Base-by-base conservation (phyloP, 2,329 filamentous ascomycete species). In the Aplosporella prunicola region DNA sequence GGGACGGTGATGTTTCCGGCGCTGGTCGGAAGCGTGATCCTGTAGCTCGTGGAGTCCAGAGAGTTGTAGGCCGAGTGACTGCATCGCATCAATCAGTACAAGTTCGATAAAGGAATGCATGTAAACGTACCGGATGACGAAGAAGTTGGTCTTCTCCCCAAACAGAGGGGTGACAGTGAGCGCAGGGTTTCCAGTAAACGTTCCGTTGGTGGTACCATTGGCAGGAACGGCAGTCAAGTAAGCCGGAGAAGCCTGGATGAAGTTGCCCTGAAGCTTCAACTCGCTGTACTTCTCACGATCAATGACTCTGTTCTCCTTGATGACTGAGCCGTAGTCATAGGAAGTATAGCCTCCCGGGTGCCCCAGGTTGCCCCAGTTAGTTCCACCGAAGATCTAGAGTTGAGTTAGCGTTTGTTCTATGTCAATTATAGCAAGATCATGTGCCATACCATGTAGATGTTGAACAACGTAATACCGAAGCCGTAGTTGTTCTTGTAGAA, bases 361-460 rank as follows among this genome's bases (percentile, higher is more conserved):
- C 0, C 82, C 80, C 4, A 85, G 57, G 44, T 58, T 88, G 0
- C 83, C 83, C 84, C 83, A 89, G 52, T 89, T 91, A 0, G 83
- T 88, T 5, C 83, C 84, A 10, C 84, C 84, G 46, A 71, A 83
- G 1, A 72, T 78, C 72, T 74, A 11, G 22, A 2, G 22, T 27
- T 43, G 15, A 27, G 27, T 32, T n/a, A 44, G 22, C 1, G 35
- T 17, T 7, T 2, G 4, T 7, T 11, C 10, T 5, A 4, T 2
- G 8, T 23, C 18, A n/a, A n/a, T n/a, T n/a, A n/a, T n/a, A 5
- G 15, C 13, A 29, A 6, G 6, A n/a, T 9, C 11, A 27, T 17
- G 0, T 9, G 8, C 9, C 13, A 17, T 51, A 77, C 76, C 83
- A 88, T 88, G 55, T 87, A 88, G 1, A 85, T 51, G 47, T 78